Conservation (phyloP, 129 eudicot species). For the Pseudognaphalium luteoalbum region DNA sequence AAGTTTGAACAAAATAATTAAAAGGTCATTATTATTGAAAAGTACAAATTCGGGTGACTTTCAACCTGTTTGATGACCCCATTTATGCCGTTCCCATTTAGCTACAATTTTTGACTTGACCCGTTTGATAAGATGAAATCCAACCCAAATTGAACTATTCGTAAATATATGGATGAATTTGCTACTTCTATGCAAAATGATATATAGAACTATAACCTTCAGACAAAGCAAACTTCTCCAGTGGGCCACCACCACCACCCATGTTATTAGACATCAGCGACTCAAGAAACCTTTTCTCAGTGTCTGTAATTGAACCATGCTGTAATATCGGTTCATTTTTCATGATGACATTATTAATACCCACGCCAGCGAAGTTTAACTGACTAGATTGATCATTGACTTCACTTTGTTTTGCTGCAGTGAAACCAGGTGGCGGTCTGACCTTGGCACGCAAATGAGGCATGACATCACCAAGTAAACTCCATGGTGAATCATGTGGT, state of each 20-base stretch:
- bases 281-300: conserved; percentile 76
- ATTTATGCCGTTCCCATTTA: background rate
- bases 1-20: background rate
- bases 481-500: conserved; percentile 67
- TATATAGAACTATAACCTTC: conserved; percentile 44
- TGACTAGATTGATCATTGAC: conserved; percentile 41
- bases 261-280: conserved; percentile 66
- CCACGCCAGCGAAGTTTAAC: conserved; percentile 40
- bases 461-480: conserved; percentile 92
- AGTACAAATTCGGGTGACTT: too few species aligned
- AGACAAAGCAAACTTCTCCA: conserved; percentile 30
- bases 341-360: conserved; percentile 48
- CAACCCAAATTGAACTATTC: background rate
- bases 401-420: conserved; percentile 62
- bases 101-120: background rate
- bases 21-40: background rate
- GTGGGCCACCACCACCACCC: conserved; percentile 25
- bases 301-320: conserved; percentile 58
- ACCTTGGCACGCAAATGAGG: conserved; percentile 92
- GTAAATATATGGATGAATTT: background rate
- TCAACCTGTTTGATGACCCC: background rate
- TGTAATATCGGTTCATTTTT: conserved; percentile 45
- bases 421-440: conserved; percentile 93
- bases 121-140: too few species aligned
- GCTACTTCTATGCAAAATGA: background rate